A percentile compares a stretch with the other conserved stretches of the same genome.
These are phyloP conservation scores for Fusarium redolens DNA, from an alignment of 2,329 filamentous ascomycete species.

Conservation along the genomic window DNA sequence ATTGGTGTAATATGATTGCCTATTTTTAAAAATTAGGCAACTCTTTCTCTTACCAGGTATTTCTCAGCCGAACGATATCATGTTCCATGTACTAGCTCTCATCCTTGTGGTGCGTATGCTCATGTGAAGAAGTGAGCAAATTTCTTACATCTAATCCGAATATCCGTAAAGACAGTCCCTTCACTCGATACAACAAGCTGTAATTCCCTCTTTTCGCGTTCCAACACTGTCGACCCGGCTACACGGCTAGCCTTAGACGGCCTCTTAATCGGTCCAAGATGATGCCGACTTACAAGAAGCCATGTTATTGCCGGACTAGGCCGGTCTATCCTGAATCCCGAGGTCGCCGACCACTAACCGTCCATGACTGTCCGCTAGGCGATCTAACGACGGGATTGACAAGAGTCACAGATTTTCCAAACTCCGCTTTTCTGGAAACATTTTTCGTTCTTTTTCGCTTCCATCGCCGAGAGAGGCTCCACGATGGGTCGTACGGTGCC, in stretches of 20 bases:
- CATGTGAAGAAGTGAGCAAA: not conserved
- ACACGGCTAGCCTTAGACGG: slow-evolving; percentile 11
- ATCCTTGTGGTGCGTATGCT: not conserved
- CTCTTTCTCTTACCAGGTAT: slow-evolving; percentile 8
- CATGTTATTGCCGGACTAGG: slow-evolving; percentile 25
- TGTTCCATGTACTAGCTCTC: not conserved
- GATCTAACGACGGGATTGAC: slow-evolving; percentile 28
- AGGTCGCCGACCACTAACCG: slow-evolving; percentile 23
- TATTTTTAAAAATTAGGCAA: slow-evolving; percentile 11
- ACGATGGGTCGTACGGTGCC: slow-evolving; percentile 12
- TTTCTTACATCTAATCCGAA: slow-evolving; percentile 6
- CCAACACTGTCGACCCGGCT: slow-evolving; percentile 17
- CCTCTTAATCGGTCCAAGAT: slow-evolving; percentile 28
- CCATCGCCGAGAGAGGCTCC: slow-evolving; percentile 24
- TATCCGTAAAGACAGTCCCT: slow-evolving; percentile 9
- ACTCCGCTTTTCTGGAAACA: slow-evolving; percentile 22
- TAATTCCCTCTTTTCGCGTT: not conserved
- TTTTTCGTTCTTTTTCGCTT: slow-evolving; percentile 37
- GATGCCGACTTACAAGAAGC: slow-evolving; percentile 24
- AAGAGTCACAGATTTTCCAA: slow-evolving; percentile 32
- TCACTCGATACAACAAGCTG: slow-evolving; percentile 2
- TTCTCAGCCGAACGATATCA: slow-evolving; percentile 21
- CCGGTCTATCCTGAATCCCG: slow-evolving; percentile 25
- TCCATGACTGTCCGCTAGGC: slow-evolving; percentile 21
- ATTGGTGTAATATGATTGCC: slow-evolving; percentile 17